Evolutionary conservation across 495 filamentous ascomycete genomes (phyloP).

Genomic region (Penicillium pulvis): DNA sequence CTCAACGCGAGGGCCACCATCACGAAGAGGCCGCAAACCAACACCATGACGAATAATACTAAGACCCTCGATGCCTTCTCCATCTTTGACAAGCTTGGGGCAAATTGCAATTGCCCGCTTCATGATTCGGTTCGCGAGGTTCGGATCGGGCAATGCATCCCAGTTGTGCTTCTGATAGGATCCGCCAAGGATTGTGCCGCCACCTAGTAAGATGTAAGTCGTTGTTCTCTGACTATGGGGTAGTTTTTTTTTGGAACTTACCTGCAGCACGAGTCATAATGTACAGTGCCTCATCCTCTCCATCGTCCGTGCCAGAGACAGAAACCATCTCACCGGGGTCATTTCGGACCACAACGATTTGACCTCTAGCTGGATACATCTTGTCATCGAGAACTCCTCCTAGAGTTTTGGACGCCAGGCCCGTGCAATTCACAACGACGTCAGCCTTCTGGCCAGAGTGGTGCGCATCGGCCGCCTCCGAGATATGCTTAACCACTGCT

Average conservation of each 20-base stretch:
- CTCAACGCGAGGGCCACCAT: conserved; percentile 79
- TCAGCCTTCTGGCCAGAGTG: conserved; percentile 64
- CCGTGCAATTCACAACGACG: conserved; percentile 85
- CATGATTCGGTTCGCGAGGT: conserved; percentile 86
- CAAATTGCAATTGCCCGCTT: conserved; percentile 71
- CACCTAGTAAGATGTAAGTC: conserved; percentile 37
- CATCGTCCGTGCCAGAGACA: conserved; percentile 78
- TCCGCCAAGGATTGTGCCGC: conserved; percentile 82
- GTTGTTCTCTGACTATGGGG: neutral
- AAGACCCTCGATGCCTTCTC: conserved; percentile 77
- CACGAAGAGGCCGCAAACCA: conserved; percentile 76
- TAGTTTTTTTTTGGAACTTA: conserved; percentile 17
- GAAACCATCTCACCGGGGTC: conserved; percentile 69
- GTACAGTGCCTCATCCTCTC: conserved; percentile 77
- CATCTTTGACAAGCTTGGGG: conserved; percentile 68
- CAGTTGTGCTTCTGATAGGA: conserved; percentile 82
- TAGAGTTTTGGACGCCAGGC: conserved; percentile 69
- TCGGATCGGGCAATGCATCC: conserved; percentile 80
- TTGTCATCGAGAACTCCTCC: conserved; percentile 80
- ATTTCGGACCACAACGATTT: conserved; percentile 88
- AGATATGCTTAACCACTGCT: conserved; percentile 66
- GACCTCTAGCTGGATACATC: conserved; percentile 79
- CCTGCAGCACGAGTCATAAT: conserved; percentile 87
- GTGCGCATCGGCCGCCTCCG: conserved; percentile 67
- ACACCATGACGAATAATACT: conserved; percentile 89